A percentile compares a stretch with the other conserved stretches of the same genome.
Conservation (phyloP, 164 flowering plant species). For the Magnolia kwangsiensis region DNA sequence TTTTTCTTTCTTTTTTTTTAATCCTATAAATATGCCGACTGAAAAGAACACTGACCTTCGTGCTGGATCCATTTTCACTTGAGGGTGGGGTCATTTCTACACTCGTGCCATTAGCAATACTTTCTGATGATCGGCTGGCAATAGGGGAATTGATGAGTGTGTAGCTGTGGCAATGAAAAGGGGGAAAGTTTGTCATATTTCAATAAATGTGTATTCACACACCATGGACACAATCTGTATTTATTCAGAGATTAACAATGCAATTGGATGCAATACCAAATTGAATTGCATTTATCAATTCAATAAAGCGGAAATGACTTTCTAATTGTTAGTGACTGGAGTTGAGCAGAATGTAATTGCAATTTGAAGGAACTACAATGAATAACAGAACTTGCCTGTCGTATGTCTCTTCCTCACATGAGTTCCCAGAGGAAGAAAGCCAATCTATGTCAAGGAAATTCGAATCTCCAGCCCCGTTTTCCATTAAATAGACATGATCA, state of each 20-base stretch:
- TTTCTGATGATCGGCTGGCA: constrained; percentile 44
- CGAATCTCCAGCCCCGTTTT: constrained; percentile 47
- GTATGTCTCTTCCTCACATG: constrained; percentile 75
- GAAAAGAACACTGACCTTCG: constrained; percentile 29
- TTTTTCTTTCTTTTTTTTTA: too few relatives aligned
- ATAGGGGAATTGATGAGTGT: constrained; percentile 34
- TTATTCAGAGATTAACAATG: background rate
- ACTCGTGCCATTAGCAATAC: constrained; percentile 32
- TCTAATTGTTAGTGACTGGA: background rate
- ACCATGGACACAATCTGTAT: background rate
- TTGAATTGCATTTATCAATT: background rate
- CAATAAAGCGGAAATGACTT: background rate
- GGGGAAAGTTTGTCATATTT: background rate
- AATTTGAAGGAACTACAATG: background rate
- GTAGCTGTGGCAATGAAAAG: constrained; percentile 46
- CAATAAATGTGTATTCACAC: background rate
- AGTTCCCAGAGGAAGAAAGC: constrained; percentile 89
- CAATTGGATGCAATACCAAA: background rate
- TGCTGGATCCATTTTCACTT: constrained; percentile 42
- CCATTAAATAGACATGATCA: constrained; percentile 35
- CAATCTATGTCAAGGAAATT: constrained; percentile 82
- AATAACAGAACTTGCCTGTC: constrained; percentile 49
- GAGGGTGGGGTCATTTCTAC: constrained; percentile 35
- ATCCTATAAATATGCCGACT: background rate
- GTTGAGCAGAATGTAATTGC: background rate